Evolutionary conservation across 2,329 filamentous ascomycete species (phyloP).

Genomic region (Stemphylium lycopersici): DNA sequence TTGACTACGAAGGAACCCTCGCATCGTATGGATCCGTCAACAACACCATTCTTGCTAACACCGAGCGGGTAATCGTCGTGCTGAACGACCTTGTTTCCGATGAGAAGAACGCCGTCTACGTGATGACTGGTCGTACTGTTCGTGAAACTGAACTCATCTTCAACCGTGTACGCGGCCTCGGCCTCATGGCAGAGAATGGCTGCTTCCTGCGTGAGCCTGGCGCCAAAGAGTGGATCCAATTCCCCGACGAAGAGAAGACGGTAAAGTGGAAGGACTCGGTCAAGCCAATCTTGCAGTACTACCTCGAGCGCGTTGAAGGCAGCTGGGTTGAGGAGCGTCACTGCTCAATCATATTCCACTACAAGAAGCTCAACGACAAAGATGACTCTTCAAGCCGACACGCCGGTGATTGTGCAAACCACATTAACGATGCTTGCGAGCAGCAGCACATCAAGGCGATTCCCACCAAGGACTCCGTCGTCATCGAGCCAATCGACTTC

Average conservation of each 20-base stretch:
- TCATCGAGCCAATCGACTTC: conserved; percentile 84
- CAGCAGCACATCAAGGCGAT: conserved; percentile 83
- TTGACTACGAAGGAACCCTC: conserved; percentile 93
- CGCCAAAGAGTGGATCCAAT: conserved; percentile 73
- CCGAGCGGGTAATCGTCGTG: conserved; percentile 82
- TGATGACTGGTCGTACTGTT: conserved; percentile 88
- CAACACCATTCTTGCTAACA: conserved; percentile 84
- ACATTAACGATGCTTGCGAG: conserved; percentile 93
- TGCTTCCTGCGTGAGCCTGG: conserved; percentile 80
- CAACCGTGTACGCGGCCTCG: conserved; percentile 79
- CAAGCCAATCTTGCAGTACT: conserved; percentile 83
- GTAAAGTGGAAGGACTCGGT: conserved; percentile 83
- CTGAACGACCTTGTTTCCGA: conserved; percentile 82
- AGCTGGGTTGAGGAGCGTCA: conserved; percentile 89
- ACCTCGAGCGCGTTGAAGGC: conserved; percentile 85
- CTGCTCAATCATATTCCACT: conserved; percentile 90
- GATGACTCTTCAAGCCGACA: conserved; percentile 74
- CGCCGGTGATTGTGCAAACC: conserved; percentile 87
- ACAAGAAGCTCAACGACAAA: conserved; percentile 78
- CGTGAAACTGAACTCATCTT: conserved; percentile 89
- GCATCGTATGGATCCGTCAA: conserved; percentile 85
- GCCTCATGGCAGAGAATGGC: conserved; percentile 92
- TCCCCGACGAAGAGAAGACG: conserved; percentile 74
- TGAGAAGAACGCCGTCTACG: conserved; percentile 82
- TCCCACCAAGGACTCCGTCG: conserved; percentile 76